A percentile compares a stretch with the other conserved stretches of the same genome.
Conservation (phyloP, 2,329 filamentous ascomycete species). For the Ophiostoma pallidulum region DNA sequence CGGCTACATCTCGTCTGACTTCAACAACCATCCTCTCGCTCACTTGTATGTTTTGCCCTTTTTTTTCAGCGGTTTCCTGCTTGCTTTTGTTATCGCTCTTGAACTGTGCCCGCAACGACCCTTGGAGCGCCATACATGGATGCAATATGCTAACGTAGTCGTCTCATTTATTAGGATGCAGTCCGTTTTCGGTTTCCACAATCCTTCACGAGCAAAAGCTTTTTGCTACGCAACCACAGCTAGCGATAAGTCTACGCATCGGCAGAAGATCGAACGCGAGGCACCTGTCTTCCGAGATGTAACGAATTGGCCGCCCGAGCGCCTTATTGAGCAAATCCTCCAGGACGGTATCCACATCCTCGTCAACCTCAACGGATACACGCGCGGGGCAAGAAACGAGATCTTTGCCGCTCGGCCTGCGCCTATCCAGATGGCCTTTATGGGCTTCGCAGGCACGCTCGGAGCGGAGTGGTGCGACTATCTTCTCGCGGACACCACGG, state of each 20-base stretch:
- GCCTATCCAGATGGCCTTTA: constrained; percentile 98
- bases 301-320: constrained; percentile 76
- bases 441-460: constrained; percentile 94
- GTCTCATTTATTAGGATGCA: constrained; percentile 57
- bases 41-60: constrained; percentile 49
- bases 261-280: constrained; percentile 86
- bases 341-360: constrained; percentile 86
- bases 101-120: too few relatives aligned
- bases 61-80: not conserved
- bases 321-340: constrained; percentile 76
- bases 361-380: constrained; percentile 97
- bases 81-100: too few relatives aligned
- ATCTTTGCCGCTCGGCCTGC: constrained; percentile 91
- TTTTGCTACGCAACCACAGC: constrained; percentile 93
- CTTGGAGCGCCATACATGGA: too few relatives aligned
- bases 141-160: not conserved
- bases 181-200: constrained; percentile 90
- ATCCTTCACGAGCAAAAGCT: constrained; percentile 63
- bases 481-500: constrained; percentile 78
- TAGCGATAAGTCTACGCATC: constrained; percentile 81
- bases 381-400: constrained; percentile 90
- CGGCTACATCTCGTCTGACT: constrained; percentile 95
- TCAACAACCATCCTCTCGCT: constrained; percentile 95
- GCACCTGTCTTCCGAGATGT: constrained; percentile 86
- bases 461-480: constrained; percentile 99